phyloP scores from a whole-genome alignment of 208 protist genomes.

The Naegleria lovaniensis region DNA sequence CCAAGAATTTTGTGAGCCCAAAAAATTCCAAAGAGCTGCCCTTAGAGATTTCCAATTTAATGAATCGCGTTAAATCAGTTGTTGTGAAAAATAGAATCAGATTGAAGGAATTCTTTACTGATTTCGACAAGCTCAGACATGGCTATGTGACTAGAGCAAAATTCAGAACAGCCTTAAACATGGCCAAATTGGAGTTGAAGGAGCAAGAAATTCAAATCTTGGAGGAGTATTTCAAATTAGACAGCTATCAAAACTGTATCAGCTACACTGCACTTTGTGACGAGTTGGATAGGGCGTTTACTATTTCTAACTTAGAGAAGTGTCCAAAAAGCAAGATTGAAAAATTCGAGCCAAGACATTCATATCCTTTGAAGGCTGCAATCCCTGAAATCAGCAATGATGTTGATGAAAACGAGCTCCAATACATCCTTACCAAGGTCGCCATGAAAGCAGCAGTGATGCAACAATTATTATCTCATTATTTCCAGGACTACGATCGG shows the following conservation, averaged over 20 bases:
- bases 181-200: constrained; percentile 47
- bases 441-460: not conserved
- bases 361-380: constrained; percentile 33
- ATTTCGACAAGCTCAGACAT: constrained; percentile 68
- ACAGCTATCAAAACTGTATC: not conserved
- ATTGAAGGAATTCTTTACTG: constrained; percentile 60
- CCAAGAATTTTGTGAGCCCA: not conserved
- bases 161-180: constrained; percentile 59
- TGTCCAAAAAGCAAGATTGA: not conserved
- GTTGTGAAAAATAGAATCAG: constrained; percentile 46
- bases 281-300: constrained; percentile 25
- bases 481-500: constrained; percentile 71
- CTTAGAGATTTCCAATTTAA: not conserved
- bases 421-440: constrained; percentile 26
- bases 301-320: constrained; percentile 23
- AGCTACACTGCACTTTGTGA: constrained; percentile 36
- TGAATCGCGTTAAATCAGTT: not conserved
- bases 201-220: constrained; percentile 35
- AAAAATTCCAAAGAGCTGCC: not conserved
- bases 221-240: constrained; percentile 10
- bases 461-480: constrained; percentile 33
- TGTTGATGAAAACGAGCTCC: constrained; percentile 3
- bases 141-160: constrained; percentile 53
- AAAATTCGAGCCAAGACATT: not conserved
- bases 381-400: not conserved